phyloP scores from a whole-genome alignment of 192 early-diverging fungal genomes.

The Gaertneriomyces sp. region DNA sequence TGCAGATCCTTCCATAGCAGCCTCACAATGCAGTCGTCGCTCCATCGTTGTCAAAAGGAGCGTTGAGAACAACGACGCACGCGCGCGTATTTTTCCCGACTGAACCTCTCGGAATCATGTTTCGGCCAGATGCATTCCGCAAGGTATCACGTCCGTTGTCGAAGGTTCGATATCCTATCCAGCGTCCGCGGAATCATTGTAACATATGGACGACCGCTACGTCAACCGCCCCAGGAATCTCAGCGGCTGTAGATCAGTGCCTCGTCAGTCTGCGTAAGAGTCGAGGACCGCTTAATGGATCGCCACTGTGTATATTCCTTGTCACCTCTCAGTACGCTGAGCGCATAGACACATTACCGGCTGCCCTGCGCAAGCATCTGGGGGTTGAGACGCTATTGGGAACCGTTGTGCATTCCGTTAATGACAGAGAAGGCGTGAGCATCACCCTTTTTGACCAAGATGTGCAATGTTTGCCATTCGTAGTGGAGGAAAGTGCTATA shows the following conservation, averaged over 20 bases:
- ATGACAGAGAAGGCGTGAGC: background rate
- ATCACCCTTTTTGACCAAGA: background rate
- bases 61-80: no score
- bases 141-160: no score
- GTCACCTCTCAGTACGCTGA: slow-evolving; percentile 7
- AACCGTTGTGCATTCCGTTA: slow-evolving; percentile 16
- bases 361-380: background rate
- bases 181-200: no score
- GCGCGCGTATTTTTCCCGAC: no score
- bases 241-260: slow-evolving; percentile 5
- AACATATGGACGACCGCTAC: slow-evolving; percentile 20
- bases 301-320: slow-evolving; percentile 23
- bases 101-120: no score
- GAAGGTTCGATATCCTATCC: no score
- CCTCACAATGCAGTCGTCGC: no score
- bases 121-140: no score
- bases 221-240: slow-evolving; percentile 5
- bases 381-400: slow-evolving; percentile 12
- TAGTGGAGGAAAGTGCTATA: background rate
- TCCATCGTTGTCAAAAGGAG: no score
- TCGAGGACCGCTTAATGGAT: background rate
- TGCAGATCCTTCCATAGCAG: no score
- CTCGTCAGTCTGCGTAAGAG: background rate
- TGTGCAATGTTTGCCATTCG: background rate
- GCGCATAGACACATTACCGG: background rate